Conservation (phyloP, 2,329 filamentous ascomycete genomes). For the Neoarthrinium moseri region DNA sequence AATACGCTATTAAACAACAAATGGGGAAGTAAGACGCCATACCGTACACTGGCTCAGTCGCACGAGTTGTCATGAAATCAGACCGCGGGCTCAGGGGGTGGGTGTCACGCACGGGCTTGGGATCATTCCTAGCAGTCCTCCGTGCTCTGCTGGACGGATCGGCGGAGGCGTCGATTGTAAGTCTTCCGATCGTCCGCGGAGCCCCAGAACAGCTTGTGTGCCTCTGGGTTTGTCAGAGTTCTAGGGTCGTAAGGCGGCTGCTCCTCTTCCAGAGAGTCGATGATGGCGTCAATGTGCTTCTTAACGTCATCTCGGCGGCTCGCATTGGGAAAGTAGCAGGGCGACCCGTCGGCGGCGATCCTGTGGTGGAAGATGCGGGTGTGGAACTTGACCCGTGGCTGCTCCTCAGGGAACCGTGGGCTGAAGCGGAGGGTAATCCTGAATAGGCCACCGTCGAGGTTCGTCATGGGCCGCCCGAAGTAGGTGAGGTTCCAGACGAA, state of each 20-base stretch:
- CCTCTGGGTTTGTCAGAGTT: constrained; percentile 82
- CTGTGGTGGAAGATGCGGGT: constrained; percentile 86
- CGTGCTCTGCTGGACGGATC: constrained; percentile 70
- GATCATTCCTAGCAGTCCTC: constrained; percentile 51
- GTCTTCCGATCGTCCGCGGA: constrained; percentile 73
- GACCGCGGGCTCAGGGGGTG: too few species aligned
- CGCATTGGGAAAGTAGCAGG: constrained; percentile 73
- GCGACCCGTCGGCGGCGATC: constrained; percentile 74
- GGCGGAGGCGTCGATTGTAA: constrained; percentile 78
- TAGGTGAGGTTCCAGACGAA: constrained; percentile 89
- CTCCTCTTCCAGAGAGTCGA: constrained; percentile 83
- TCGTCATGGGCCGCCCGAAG: constrained; percentile 89
- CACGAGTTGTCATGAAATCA: too few species aligned
- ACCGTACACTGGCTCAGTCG: not conserved
- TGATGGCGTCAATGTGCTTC: constrained; percentile 80
- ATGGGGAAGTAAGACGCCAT: not conserved
- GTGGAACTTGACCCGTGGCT: constrained; percentile 79
- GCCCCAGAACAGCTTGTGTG: constrained; percentile 85
- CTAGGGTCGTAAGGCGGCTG: constrained; percentile 86
- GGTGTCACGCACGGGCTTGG: too few species aligned
- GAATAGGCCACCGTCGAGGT: constrained; percentile 89
- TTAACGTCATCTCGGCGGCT: constrained; percentile 70
- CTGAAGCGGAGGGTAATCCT: constrained; percentile 78
- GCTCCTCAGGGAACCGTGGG: constrained; percentile 81
- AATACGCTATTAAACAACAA: too few species aligned